phyloP scores from a whole-genome alignment of 164 flowering plant species.

The Amborella trichopoda region DNA sequence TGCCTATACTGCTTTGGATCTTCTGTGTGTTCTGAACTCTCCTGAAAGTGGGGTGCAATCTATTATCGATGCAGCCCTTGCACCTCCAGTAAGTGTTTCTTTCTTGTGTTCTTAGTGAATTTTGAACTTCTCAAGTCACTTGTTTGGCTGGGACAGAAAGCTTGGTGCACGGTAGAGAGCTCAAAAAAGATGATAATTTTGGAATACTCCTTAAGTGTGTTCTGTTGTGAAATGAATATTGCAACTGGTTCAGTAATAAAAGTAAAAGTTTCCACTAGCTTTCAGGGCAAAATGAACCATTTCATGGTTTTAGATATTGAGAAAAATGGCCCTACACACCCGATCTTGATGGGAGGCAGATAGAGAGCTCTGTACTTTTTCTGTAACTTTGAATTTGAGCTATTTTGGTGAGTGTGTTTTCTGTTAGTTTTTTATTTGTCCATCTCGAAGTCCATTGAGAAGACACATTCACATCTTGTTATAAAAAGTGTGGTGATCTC shows the following conservation, averaged over 20 bases:
- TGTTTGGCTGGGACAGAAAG: neutral
- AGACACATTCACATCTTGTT: no score
- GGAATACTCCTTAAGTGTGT: neutral
- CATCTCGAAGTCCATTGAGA: no score
- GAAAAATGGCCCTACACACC: no score
- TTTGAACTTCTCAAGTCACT: neutral
- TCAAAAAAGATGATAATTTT: neutral
- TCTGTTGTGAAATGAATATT: neutral
- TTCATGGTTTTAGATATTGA: no score
- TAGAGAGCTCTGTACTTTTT: no score
- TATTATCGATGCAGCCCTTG: conserved; percentile 79
- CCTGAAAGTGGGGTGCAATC: conserved; percentile 52
- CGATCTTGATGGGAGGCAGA: no score
- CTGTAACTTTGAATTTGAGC: neutral
- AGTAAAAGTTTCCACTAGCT: neutral
- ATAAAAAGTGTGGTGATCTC: no score
- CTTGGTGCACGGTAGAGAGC: neutral
- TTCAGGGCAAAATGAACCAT: neutral
- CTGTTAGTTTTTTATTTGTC: neutral
- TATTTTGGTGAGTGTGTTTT: neutral
- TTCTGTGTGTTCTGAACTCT: conserved; percentile 52
- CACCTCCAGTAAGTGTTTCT: conserved; percentile 55
- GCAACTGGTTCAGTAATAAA: neutral
- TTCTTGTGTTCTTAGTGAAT: no score
- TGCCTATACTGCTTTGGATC: conserved; percentile 36